Conservation (phyloP, 2,329 filamentous ascomycete species). For the Hypocrella siamensis region DNA sequence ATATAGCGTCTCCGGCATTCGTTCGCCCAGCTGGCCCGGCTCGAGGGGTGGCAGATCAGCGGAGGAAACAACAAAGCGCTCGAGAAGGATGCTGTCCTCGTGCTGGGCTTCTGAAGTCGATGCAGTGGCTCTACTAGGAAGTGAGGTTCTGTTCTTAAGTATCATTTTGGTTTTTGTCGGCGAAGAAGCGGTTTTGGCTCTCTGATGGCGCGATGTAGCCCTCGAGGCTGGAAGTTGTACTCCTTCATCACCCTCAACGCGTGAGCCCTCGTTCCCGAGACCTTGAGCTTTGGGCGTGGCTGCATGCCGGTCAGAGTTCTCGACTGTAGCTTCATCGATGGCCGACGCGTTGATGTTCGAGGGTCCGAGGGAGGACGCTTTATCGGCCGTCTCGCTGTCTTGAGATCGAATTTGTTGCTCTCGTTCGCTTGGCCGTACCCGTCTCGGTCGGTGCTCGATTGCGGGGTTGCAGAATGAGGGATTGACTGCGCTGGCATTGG, state of each 20-base stretch:
- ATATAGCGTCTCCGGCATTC: neutral
- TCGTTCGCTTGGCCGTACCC: neutral
- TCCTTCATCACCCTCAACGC: neutral
- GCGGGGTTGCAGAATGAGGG: neutral
- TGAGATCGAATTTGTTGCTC: neutral
- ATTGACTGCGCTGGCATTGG: neutral
- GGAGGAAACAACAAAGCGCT: neutral
- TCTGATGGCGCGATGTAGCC: neutral
- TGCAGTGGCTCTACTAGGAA: neutral
- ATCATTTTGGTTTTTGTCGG: neutral
- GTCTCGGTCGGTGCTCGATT: neutral
- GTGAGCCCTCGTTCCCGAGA: neutral
- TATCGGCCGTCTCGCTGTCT: neutral
- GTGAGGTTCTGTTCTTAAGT: neutral
- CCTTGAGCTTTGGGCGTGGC: neutral
- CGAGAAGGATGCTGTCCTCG: neutral
- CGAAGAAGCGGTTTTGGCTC: neutral
- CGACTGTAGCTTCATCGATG: neutral
- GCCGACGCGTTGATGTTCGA: neutral
- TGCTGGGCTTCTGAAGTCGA: neutral
- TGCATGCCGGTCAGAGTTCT: neutral
- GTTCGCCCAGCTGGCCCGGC: neutral
- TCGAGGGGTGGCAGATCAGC: neutral
- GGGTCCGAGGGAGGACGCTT: neutral
- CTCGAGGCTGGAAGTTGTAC: neutral